Evolutionary conservation across 257 asterid genomes (phyloP), one percentile per base, ranked within the genome.

Genomic region (Ilex aquifolium): DNA sequence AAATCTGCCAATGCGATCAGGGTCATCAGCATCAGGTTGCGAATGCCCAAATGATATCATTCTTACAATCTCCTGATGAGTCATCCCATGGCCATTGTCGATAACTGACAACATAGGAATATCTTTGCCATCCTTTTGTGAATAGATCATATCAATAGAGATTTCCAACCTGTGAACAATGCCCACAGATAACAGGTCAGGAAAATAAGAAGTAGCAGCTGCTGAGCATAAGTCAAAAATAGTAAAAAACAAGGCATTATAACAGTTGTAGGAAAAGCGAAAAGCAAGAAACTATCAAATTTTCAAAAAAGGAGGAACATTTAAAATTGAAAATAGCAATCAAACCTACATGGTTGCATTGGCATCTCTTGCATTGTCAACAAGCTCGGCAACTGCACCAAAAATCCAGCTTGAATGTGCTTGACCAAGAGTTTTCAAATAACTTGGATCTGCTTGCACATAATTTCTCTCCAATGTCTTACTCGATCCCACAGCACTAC

Each of bases 321-420:
- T 9, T 11, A 50, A 9, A 0, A 50, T n/a, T 50, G 56, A 50
- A 9, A 44, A 44, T 44, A 13, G 13, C 9, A 44, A 44, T 49
- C 17, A 49, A 31, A 58, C 90, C 60, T 76, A 88, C 96, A 73
- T 78, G 44, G 88, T 83, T 7, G 96, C 84, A 74, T 80, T 83
- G 60, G 96, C 96, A 63, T 88, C 96, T 76, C 88, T 80, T 54
- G 96, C 76, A 72, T 85, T 88, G 76, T 88, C 96, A 63, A 88
- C 83, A 59, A 88, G 82, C 79, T 88, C 96, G 29, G 96, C 96
- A 66, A 88, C 76, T 69, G 95, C 96, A 59, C 96, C 96, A 78
- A 85, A 88, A 62, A 79, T 82, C 95, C 96, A 88, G 71, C 92
- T 70, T 51, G 96, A 88, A 75, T 88, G 96, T 13, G 90, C 77